Base-by-base conservation (phyloP, 164 flowering plant species). In the Magnolia officinalis region DNA sequence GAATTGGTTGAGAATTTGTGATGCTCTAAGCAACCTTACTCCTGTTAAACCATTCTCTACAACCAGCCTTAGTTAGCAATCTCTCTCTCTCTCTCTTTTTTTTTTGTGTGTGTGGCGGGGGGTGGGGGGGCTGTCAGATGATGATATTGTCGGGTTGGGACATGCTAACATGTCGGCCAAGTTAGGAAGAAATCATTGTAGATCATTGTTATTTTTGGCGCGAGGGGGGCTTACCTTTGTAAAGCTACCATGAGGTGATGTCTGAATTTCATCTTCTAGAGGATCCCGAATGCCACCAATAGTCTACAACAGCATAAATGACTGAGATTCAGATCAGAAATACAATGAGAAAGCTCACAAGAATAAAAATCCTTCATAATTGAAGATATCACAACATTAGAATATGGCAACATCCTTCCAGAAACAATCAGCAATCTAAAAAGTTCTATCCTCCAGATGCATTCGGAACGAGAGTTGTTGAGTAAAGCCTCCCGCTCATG, bases 191-290 rank as follows among this genome's bases (percentile, higher is more conserved):
- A 37, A 37, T 37, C 45, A 37, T 37, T 5, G 6, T 5, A 37
- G 45, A 37, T 37, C 45, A 37, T 37, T 5, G 45, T 37, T 37
- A 37, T 37, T 37, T 37, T 37, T 37, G 45, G 45, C 0, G 45
- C 6, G 6, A 37, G 45, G 45, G 6, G 6, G 6, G 6, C 13
- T 55, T 78, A 93, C 98, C 93, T 89, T 90, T 3, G 96, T 91
- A 75, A 90, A 93, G 78, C 93, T 91, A 67, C 91, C 89, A 71
- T 90, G 90, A 59, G 90, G 90, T 18, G 94, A 81, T n/a, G 52
- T 70, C 23, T 55, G 26, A 10, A 78, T 74, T 82, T 94, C 98
- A 23, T 83, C 85, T 66, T 82, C 78, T 13, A 72, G 76, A 10
- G 91, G 91, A 77, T 83, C 82, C 85, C 91, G 85, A 3, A 90